These are phyloP conservation scores for Musa itinerans DNA, from an alignment of 176 grass and related monocot species.

Conservation along the genomic window DNA sequence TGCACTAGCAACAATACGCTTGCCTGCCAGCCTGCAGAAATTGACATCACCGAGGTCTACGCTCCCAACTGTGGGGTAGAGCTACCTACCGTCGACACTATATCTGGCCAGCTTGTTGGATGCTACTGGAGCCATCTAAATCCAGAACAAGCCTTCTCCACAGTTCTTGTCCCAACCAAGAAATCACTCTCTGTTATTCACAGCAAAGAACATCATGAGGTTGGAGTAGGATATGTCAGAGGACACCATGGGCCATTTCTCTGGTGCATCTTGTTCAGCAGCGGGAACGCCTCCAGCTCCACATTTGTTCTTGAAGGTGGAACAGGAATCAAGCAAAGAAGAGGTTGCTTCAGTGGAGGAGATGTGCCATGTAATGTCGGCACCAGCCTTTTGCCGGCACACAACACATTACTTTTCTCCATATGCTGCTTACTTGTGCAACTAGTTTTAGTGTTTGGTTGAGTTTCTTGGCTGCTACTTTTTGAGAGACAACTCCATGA, in stretches of 20 bases:
- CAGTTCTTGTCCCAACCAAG: conserved; percentile 23
- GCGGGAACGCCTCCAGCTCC: conserved; percentile 36
- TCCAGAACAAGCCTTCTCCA: conserved; percentile 31
- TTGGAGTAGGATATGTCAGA: conserved; percentile 49
- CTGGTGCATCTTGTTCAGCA: conserved; percentile 82
- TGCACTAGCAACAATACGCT: conserved; percentile 37
- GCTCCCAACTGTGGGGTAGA: conserved; percentile 90
- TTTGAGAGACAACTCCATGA: too few species aligned
- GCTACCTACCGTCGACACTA: conserved; percentile 62
- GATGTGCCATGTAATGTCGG: conserved; percentile 37
- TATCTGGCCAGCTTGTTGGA: conserved; percentile 46
- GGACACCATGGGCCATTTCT: conserved; percentile 56
- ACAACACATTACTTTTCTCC: not conserved
- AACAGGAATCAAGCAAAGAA: conserved; percentile 55
- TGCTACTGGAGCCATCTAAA: conserved; percentile 37
- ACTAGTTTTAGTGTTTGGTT: not conserved
- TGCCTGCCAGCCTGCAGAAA: conserved; percentile 49
- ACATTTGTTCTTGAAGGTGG: conserved; percentile 68
- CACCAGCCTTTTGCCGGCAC: not conserved
- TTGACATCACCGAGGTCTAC: conserved; percentile 82
- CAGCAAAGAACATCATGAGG: conserved; percentile 56
- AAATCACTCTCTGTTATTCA: conserved; percentile 30
- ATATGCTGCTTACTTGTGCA: not conserved
- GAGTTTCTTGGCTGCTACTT: not conserved
- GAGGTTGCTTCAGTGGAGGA: conserved; percentile 62